Conservation (phyloP, 1,139 yeast genomes). For the Saccharomycopsis hybrid region DNA sequence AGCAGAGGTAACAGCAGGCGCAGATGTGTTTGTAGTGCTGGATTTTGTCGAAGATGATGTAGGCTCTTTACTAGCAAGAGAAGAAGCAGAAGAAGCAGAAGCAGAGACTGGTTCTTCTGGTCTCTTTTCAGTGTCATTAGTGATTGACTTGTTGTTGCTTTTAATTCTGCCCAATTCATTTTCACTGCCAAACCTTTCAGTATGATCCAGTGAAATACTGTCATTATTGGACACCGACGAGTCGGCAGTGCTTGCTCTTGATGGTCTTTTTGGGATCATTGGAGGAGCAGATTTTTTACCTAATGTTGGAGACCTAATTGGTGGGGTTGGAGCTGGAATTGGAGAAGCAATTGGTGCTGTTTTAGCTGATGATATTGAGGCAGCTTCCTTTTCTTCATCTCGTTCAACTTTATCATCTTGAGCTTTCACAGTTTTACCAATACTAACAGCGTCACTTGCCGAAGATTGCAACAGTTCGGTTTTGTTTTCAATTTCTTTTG, state of each 20-base stretch:
- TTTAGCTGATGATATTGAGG: background rate
- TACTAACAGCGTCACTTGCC: background rate
- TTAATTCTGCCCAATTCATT: background rate
- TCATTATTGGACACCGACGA: no score
- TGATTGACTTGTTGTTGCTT: background rate
- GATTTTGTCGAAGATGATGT: background rate
- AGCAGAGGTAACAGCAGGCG: background rate
- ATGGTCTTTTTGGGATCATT: slow-evolving; percentile 27
- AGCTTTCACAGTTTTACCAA: background rate
- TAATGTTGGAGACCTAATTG: slow-evolving; percentile 5
- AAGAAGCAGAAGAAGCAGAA: background rate
- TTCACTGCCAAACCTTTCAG: background rate
- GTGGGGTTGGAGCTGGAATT: background rate
- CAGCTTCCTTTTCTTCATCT: background rate
- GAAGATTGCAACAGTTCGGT: background rate
- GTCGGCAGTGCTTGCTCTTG: background rate
- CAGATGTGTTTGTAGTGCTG: background rate
- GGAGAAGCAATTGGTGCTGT: background rate
- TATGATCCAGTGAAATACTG: background rate
- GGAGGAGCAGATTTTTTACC: slow-evolving; percentile 23
- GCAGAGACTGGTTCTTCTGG: no score
- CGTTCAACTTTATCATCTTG: background rate
- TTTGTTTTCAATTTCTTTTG: background rate
- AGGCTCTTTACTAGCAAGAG: background rate
- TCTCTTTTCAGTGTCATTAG: background rate